Evolutionary conservation across 2,329 filamentous ascomycete species (phyloP).

Genomic region (Sporothrix protearum): DNA sequence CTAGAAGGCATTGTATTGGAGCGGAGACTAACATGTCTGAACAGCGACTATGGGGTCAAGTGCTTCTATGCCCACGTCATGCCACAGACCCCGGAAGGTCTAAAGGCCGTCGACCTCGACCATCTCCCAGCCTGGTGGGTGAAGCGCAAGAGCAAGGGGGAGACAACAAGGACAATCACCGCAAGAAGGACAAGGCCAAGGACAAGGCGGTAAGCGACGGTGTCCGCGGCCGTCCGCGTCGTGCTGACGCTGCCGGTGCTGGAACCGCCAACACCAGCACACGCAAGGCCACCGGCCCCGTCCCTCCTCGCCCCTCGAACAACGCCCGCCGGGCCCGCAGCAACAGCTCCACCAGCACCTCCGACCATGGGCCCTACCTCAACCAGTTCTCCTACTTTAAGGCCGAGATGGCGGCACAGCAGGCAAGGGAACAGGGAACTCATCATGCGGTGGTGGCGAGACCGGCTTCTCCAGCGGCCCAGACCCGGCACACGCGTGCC

Average conservation of each 20-base stretch:
- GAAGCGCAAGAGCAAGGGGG: background rate
- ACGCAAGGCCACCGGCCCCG: background rate
- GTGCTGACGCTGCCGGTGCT: background rate
- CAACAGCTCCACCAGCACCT: background rate
- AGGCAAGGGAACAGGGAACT: background rate
- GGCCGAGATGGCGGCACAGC: background rate
- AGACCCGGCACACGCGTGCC: background rate
- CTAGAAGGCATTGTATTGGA: no score
- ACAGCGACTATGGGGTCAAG: slow-evolving; percentile 40
- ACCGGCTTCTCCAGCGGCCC: background rate
- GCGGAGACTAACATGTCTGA: background rate
- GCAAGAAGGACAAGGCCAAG: background rate
- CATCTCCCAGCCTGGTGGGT: slow-evolving; percentile 45
- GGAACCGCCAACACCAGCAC: no score
- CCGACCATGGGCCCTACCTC: background rate
- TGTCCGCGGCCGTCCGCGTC: background rate
- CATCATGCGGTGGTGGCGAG: background rate
- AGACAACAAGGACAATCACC: background rate
- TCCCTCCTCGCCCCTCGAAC: background rate
- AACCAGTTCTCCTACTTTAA: background rate
- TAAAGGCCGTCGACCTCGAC: slow-evolving; percentile 42
- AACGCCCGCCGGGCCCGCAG: background rate
- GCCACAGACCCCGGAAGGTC: slow-evolving; percentile 42
- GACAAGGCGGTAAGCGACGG: background rate
- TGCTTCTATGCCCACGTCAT: slow-evolving; percentile 49